A percentile compares a stretch with the other conserved stretches of the same genome.
Evolutionary conservation across 441 rosid species (phyloP).

Genomic region (Metrosideros polymorpha): DNA sequence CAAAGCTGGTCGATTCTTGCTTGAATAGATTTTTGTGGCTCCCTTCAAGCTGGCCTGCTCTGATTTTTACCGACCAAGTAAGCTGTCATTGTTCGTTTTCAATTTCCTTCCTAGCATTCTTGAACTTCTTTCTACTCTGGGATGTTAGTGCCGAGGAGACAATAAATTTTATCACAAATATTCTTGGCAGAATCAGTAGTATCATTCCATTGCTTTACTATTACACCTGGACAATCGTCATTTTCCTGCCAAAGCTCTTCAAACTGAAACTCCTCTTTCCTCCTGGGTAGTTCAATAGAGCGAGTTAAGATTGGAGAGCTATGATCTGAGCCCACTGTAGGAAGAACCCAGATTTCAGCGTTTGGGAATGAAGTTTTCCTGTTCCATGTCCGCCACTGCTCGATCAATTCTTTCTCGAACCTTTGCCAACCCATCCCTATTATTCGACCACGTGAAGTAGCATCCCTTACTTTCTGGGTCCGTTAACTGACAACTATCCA

Average conservation of each 20-base stretch:
- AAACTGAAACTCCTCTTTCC: neutral
- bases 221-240: neutral
- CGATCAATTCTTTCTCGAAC: fast-evolving
- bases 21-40: neutral
- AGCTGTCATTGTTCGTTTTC: neutral
- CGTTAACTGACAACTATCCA: neutral
- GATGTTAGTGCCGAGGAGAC: neutral
- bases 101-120: neutral
- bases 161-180: no score
- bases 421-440: neutral
- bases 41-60: neutral
- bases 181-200: fast-evolving
- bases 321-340: neutral
- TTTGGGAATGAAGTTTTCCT: no score
- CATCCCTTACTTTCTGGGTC: neutral
- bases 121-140: neutral
- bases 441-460: neutral
- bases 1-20: neutral
- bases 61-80: neutral
- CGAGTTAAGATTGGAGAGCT: neutral
- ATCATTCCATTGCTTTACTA: fast-evolving
- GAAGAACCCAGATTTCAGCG: neutral
- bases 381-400: neutral
- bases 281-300: neutral
- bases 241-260: neutral